Conservation (phyloP, 306 rosid species). For the Fragaria iinumae region DNA sequence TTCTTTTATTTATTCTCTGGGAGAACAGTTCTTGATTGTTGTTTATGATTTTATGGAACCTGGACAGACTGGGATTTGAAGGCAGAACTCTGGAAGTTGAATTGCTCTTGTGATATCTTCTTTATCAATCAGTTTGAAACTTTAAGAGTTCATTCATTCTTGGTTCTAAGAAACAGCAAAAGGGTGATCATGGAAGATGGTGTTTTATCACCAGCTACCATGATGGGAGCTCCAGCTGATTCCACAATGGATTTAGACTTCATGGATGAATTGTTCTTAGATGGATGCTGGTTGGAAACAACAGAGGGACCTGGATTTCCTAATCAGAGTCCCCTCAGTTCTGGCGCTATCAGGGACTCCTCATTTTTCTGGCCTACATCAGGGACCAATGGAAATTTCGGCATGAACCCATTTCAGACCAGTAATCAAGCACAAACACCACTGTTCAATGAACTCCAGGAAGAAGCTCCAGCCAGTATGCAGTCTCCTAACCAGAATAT, state of each 20-base stretch:
- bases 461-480: slow-evolving; percentile 11
- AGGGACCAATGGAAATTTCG: slow-evolving; percentile 30
- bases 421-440: slow-evolving; percentile 30
- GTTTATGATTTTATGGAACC: slow-evolving; percentile 28
- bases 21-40: not conserved
- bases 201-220: slow-evolving; percentile 49
- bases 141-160: slow-evolving; percentile 20
- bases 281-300: slow-evolving; percentile 87
- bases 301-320: slow-evolving; percentile 62
- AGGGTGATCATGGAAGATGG: slow-evolving; percentile 59
- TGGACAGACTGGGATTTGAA: slow-evolving; percentile 30
- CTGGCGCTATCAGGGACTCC: slow-evolving; percentile 55
- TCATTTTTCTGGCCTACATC: slow-evolving; percentile 55
- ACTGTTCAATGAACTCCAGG: slow-evolving; percentile 26
- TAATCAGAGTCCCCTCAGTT: slow-evolving; percentile 46
- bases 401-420: slow-evolving; percentile 25
- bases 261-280: slow-evolving; percentile 75
- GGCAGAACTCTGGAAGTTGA: slow-evolving; percentile 16
- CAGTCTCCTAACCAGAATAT: slow-evolving; percentile 22
- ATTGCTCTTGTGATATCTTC: slow-evolving; percentile 10
- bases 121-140: slow-evolving; percentile 5
- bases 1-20: slow-evolving; percentile 7
- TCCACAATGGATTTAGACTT: slow-evolving; percentile 71
- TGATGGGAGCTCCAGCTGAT: slow-evolving; percentile 54
- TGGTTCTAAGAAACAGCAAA: slow-evolving; percentile 16